Evolutionary conservation across 108 stramenopile genomes (phyloP).

Genomic region (Skeletonema tropicum): DNA sequence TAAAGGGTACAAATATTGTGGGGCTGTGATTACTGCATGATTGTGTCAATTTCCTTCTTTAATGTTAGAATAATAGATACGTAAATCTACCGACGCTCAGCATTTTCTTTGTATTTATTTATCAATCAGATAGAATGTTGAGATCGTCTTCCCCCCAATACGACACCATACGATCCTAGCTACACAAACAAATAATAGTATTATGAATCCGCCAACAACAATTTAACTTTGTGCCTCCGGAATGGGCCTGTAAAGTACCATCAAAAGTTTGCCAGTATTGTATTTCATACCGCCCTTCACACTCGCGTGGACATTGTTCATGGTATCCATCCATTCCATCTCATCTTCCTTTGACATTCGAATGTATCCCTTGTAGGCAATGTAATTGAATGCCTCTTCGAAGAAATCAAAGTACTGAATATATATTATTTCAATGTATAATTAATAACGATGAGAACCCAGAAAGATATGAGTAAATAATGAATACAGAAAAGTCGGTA

Average conservation of each 20-base stretch:
- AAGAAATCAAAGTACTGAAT: constrained; percentile 37
- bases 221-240: constrained; percentile 37
- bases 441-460: not conserved
- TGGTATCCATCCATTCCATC: constrained; percentile 85
- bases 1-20: not conserved
- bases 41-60: not conserved
- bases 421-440: too few species aligned
- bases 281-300: constrained; percentile 83
- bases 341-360: constrained; percentile 85
- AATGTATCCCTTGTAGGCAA: constrained; percentile 89
- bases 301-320: constrained; percentile 49
- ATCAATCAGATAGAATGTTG: too few species aligned
- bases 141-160: not conserved
- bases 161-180: constrained; percentile 6
- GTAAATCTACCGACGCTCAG: not conserved
- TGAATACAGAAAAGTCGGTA: constrained; percentile 1
- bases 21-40: not conserved
- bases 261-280: constrained; percentile 87
- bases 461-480: constrained; percentile 37
- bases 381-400: constrained; percentile 88
- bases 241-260: constrained; percentile 85
- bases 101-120: not conserved
- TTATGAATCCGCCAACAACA: not conserved
- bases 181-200: constrained; percentile 5
- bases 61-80: not conserved